Evolutionary conservation across 257 asterid genomes (phyloP), one percentile per base, ranked within the genome.

Genomic region (Cordia subcordata): DNA sequence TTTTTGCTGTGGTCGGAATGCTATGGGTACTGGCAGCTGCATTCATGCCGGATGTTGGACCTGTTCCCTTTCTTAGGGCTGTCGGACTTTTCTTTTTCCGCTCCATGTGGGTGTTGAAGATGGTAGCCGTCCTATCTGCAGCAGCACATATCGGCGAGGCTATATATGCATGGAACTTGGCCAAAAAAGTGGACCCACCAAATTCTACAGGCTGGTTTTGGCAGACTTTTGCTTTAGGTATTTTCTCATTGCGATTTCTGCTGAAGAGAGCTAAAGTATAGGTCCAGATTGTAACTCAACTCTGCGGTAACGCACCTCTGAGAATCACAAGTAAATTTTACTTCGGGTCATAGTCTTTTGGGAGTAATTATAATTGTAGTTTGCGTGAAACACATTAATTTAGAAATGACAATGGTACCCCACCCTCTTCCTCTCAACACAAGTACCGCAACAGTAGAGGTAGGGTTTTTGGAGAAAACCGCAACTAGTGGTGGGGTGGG

Each of bases 181-280:
- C 99, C 10, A 89, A 71, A 68, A 76, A 62, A 65, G 84, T 81
- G 35, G 99, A 93, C 76, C 91, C 96, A 61, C 75, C 72, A n/a
- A 93, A 93, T 67, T 84, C 97, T 8, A 74, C 61, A 57, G 96
- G 85, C 17, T 93, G 99, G 99, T 80, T 81, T 70, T 88, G 90
- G 96, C 99, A 93, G 78, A 93, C 99, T 53, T 38, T 60, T 45
- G 89, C 80, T 49, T 59, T 92, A 70, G 99, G 99, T 11, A 12
- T 66, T 5, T 86, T 86, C 70, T 93, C 99, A 4, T 65, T 93
- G 72, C 87, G 95, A 53, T 74, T 65, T 51, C 73, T 93, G 66
- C 68, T 80, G 72, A 86, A 72, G 77, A 84, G 89, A 72, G 85
- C 85, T 60, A 68, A 72, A 55, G 44, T 1, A 35, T 65, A 75